phyloP scores from a whole-genome alignment of 2,329 filamentous ascomycete genomes.

The Cercospora sesami region DNA sequence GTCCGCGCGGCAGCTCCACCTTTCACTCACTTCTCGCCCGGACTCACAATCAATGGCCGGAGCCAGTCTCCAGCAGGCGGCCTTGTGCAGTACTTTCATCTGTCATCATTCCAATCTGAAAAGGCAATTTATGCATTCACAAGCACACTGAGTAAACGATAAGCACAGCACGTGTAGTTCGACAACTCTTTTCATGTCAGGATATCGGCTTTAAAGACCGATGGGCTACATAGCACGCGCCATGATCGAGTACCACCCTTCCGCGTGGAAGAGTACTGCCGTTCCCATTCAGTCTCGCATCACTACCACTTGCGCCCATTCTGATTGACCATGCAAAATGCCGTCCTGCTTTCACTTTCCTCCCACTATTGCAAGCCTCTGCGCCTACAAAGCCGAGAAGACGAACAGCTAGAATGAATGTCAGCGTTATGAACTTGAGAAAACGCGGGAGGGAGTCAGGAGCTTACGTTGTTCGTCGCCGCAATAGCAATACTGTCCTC shows the following conservation, averaged over 20 bases:
- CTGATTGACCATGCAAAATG: constrained; percentile 12
- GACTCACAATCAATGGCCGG: neutral
- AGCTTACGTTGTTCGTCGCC: constrained; percentile 94
- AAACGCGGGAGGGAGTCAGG: neutral
- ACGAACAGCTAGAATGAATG: constrained; percentile 51
- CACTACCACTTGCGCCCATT: constrained; percentile 9
- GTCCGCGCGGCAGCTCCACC: neutral
- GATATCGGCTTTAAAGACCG: neutral
- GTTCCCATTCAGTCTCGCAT: neutral
- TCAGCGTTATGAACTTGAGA: constrained; percentile 20
- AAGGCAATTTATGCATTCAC: neutral
- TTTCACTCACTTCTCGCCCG: neutral
- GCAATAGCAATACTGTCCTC: constrained; percentile 99
- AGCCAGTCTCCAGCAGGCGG: neutral
- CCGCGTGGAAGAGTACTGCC: neutral
- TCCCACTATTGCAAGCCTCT: constrained; percentile 18
- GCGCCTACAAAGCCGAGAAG: constrained; percentile 54
- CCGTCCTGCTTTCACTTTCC: neutral
- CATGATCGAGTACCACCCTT: neutral
- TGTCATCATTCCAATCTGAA: neutral
- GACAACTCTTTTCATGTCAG: constrained; percentile 5
- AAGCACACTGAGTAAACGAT: neutral
- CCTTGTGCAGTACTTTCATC: neutral
- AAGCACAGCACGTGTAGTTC: constrained; percentile 7
- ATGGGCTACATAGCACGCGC: neutral